These are phyloP conservation scores for Bimuria novae-zelandiae DNA, from an alignment of 2,329 filamentous ascomycete genomes.

Conservation along the genomic window DNA sequence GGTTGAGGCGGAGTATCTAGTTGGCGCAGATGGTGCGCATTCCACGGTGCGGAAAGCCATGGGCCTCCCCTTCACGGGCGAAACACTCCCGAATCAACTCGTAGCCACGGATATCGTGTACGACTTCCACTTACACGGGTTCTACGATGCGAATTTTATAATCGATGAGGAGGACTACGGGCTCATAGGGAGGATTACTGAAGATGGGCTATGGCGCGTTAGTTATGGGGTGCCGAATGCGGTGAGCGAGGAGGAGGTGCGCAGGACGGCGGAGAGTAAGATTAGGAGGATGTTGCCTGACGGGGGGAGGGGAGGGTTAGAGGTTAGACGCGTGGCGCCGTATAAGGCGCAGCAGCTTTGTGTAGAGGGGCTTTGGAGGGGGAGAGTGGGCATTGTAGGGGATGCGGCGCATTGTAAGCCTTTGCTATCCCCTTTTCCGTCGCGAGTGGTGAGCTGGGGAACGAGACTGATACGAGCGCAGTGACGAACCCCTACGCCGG, in stretches of 20 bases:
- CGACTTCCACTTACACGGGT: slow-evolving; percentile 44
- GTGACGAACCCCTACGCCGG: slow-evolving; percentile 47
- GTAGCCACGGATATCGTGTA: slow-evolving; percentile 47
- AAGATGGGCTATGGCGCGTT: slow-evolving; percentile 44
- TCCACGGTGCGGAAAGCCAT: slow-evolving; percentile 26
- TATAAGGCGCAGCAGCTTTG: slow-evolving; percentile 50
- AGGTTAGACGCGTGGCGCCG: slow-evolving; percentile 43
- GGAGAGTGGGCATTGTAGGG: slow-evolving; percentile 43
- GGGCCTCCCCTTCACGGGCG: slow-evolving; percentile 33
- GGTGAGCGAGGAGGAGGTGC: slow-evolving; percentile 37
- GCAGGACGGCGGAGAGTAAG: slow-evolving; percentile 30
- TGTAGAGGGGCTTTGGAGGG: slow-evolving; percentile 37
- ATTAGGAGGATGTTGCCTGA: slow-evolving; percentile 38
- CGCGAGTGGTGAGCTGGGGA: neutral
- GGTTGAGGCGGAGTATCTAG: slow-evolving; percentile 32
- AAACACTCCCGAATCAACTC: slow-evolving; percentile 44
- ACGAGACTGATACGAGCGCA: neutral
- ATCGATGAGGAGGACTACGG: slow-evolving; percentile 46
- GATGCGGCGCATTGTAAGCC: slow-evolving; percentile 47
- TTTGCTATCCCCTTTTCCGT: neutral
- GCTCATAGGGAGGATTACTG: slow-evolving; percentile 41
- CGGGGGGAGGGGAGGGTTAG: slow-evolving; percentile 24
- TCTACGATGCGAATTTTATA: slow-evolving; percentile 49
- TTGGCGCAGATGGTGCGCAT: slow-evolving; percentile 40
- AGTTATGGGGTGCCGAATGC: slow-evolving; percentile 46